A percentile compares a stretch with the other conserved stretches of the same genome.
Conservation (phyloP, 106 monocot species). For the Dendrobium huoshanense region DNA sequence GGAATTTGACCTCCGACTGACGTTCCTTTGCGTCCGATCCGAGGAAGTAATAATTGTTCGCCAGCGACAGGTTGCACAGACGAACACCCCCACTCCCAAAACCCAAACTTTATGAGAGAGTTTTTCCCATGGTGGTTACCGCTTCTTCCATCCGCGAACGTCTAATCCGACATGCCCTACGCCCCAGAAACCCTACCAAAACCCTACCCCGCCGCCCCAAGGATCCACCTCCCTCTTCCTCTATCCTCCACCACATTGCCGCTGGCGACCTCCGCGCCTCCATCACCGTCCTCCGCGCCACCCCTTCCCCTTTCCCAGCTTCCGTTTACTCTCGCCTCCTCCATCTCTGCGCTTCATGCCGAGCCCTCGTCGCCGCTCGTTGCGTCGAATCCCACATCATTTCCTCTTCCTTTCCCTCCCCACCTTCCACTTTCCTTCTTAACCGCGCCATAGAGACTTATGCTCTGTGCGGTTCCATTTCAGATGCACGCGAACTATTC, state of each 20-base stretch:
- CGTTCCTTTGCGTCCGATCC: no score
- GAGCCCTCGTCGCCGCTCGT: slow-evolving; percentile 21
- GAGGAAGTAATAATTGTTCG: no score
- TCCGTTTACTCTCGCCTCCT: slow-evolving; percentile 36
- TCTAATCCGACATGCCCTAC: slow-evolving; percentile 22
- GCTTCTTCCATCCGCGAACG: slow-evolving; percentile 28
- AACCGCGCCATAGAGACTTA: slow-evolving; percentile 68
- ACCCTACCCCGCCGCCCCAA: not conserved
- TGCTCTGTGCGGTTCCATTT: slow-evolving; percentile 24
- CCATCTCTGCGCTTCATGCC: slow-evolving; percentile 26
- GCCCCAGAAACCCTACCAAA: slow-evolving; percentile 10
- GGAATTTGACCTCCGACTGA: no score
- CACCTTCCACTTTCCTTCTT: slow-evolving; percentile 55
- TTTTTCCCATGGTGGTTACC: slow-evolving; percentile 23
- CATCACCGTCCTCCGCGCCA: slow-evolving; percentile 24
- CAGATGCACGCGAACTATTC: slow-evolving; percentile 62
- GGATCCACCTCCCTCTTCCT: not conserved
- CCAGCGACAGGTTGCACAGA: no score
- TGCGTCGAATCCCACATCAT: slow-evolving; percentile 44
- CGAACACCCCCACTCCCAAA: no score
- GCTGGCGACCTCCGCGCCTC: slow-evolving; percentile 19
- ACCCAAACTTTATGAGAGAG: no score
- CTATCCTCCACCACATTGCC: slow-evolving; percentile 18
- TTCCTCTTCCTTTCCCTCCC: slow-evolving; percentile 18
- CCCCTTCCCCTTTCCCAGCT: slow-evolving; percentile 17